Base-by-base conservation (phyloP, 106 monocot genomes). In the Apostasia shenzhenica region DNA sequence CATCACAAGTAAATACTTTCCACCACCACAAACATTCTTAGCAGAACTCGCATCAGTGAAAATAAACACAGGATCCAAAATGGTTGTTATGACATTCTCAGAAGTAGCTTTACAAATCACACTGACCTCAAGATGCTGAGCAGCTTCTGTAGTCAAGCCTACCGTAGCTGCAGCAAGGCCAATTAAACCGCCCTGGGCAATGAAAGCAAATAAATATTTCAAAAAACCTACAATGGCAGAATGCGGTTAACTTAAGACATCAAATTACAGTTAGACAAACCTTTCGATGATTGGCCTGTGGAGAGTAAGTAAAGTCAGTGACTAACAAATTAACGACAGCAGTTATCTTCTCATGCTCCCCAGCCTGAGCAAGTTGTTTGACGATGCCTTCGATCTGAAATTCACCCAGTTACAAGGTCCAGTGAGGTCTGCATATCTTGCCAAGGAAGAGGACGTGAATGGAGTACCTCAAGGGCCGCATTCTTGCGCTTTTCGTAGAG, bases 401-500 rank as follows among this genome's bases (percentile, higher is more conserved):
- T 72, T 93, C 86, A 14, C 84, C 66, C 82, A 89, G 57, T 53
- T 57, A 12, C 10, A 46, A 41, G 37, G 59, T 10, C 41, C 14
- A 8, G 9, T 56, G 40, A 42, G 14, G 54, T 13, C 51, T 5
- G 12, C 37, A 59, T 59, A 3, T 61, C 43, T 13, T 51, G 8
- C 46, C 26, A 74, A 5, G 55, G n/a, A 52, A 26, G 39, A 65
- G 58, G 11, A 56, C 3, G 47, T 40, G 63, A 44, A 9, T 4
- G 38, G 10, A 76, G 41, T 67, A 92, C 95, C 87, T 97, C 95
- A 2, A 92, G 81, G 45, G 97, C 97, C 0, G 97, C 97, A 71
- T 90, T 99, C 81, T 92, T 99, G 10, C 97, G 81, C 87, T 97
- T 97, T 89, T 97, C 97, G 70, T 97, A 97, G 41, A 97, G 92